phyloP scores from a whole-genome alignment of 257 asterid genomes.

The Thymus mandschuricus region DNA sequence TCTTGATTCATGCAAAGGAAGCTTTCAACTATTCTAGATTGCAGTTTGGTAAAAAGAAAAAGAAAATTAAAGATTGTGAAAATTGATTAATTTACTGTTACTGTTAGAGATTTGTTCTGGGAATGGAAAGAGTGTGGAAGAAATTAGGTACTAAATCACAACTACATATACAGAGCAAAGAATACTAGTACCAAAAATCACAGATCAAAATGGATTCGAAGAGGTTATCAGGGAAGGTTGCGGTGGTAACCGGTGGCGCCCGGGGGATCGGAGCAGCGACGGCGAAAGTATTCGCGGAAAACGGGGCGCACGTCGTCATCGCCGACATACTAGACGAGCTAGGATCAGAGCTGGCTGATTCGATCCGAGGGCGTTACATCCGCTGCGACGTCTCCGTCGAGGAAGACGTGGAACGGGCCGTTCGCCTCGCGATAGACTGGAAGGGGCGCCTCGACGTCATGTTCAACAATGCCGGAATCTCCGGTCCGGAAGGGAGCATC shows the following conservation, averaged over 20 bases:
- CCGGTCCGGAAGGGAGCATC: slow-evolving; percentile 81
- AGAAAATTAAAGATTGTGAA: not conserved
- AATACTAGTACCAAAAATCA: not conserved
- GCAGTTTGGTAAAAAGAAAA: not conserved
- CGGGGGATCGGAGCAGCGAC: slow-evolving; percentile 91
- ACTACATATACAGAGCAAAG: slow-evolving; percentile 24
- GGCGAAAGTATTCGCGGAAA: slow-evolving; percentile 53
- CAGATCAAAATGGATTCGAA: slow-evolving; percentile 39
- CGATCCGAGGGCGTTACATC: slow-evolving; percentile 50
- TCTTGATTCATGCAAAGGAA: not conserved
- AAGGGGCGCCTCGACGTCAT: slow-evolving; percentile 73
- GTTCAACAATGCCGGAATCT: slow-evolving; percentile 84
- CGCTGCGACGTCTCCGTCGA: slow-evolving; percentile 79
- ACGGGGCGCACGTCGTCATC: slow-evolving; percentile 66
- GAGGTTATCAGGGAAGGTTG: slow-evolving; percentile 65
- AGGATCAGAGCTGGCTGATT: slow-evolving; percentile 53
- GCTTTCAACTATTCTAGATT: slow-evolving; percentile 9
- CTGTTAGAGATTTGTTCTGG: slow-evolving; percentile 39
- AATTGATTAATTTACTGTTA: not conserved
- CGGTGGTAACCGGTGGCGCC: slow-evolving; percentile 83
- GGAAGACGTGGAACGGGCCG: slow-evolving; percentile 54
- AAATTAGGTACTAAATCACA: not conserved
- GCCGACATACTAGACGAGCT: slow-evolving; percentile 68
- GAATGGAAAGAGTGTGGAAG: slow-evolving; percentile 45
- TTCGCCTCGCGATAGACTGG: slow-evolving; percentile 55